A percentile compares a stretch with the other conserved stretches of the same genome.
phyloP scores from a whole-genome alignment of 2,329 filamentous ascomycete genomes.

The Ceratocystis papillata region DNA sequence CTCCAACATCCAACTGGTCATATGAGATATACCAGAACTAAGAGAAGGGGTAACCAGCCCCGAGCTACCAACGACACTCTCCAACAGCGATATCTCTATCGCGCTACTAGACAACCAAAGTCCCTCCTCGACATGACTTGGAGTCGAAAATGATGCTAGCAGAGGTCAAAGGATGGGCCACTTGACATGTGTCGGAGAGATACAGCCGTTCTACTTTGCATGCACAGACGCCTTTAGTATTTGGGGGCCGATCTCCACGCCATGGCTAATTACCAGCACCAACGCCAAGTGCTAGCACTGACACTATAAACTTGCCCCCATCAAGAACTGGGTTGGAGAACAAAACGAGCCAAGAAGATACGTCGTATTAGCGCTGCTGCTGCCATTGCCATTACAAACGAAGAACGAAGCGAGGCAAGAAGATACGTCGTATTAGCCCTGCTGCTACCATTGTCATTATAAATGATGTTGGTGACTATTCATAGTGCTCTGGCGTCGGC shows the following conservation, averaged over 20 bases:
- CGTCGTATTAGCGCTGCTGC: no score
- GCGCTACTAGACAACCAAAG: background rate
- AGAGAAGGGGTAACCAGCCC: background rate
- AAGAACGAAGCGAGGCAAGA: background rate
- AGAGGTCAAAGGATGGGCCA: no score
- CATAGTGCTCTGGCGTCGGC: no score
- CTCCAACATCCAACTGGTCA: background rate
- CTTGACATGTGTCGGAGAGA: no score
- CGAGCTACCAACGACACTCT: background rate
- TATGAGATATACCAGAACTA: slow-evolving; percentile 5
- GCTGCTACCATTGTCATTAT: no score
- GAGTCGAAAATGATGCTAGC: background rate
- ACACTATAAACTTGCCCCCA: no score
- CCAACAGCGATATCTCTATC: background rate
- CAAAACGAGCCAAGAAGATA: no score
- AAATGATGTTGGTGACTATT: no score
- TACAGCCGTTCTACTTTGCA: no score
- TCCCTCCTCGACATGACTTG: background rate
- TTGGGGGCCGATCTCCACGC: background rate
- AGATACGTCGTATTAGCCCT: no score
- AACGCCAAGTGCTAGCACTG: background rate
- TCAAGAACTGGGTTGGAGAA: background rate
- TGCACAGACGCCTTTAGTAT: background rate
- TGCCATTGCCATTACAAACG: no score
- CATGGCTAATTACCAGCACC: background rate